Percentiles rank a stretch among this genome's conserved stretches.
Evolutionary conservation across 2,329 filamentous ascomycete species (phyloP).

Genomic region (Lecanicillium sp.): DNA sequence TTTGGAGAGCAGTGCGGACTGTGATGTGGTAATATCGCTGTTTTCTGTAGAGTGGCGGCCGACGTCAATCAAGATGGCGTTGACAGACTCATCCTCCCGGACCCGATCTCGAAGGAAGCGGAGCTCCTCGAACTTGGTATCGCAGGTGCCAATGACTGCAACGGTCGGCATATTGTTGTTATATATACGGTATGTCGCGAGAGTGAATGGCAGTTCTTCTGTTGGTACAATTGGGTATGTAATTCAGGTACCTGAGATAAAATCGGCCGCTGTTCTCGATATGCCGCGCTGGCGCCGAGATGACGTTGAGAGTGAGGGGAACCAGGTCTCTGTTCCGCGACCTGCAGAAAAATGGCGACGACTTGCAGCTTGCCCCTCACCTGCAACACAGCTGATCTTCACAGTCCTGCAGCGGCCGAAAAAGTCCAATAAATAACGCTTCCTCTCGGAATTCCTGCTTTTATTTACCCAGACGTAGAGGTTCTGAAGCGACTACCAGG

Average conservation of each 20-base stretch:
- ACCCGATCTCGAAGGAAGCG: slow-evolving; percentile 47
- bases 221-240: no score
- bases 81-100: slow-evolving; percentile 18
- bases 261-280: no score
- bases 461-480: no score
- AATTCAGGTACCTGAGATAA: no score
- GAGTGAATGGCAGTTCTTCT: no score
- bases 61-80: slow-evolving; percentile 32
- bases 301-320: neutral
- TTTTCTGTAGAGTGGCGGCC: slow-evolving; percentile 40
- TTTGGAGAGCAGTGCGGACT: slow-evolving; percentile 34
- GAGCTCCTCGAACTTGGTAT: slow-evolving; percentile 58
- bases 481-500: neutral
- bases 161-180: slow-evolving; percentile 36
- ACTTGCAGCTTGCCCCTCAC: no score
- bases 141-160: slow-evolving; percentile 55
- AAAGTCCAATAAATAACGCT: no score
- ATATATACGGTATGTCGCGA: no score
- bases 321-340: neutral
- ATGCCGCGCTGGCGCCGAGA: neutral
- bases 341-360: no score
- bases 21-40: slow-evolving; percentile 41
- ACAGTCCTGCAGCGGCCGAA: no score
- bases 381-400: no score
- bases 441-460: no score